These are phyloP conservation scores for Psilocybe azurescens DNA, from an alignment of 768 basidiomycete species.

Conservation along the genomic window DNA sequence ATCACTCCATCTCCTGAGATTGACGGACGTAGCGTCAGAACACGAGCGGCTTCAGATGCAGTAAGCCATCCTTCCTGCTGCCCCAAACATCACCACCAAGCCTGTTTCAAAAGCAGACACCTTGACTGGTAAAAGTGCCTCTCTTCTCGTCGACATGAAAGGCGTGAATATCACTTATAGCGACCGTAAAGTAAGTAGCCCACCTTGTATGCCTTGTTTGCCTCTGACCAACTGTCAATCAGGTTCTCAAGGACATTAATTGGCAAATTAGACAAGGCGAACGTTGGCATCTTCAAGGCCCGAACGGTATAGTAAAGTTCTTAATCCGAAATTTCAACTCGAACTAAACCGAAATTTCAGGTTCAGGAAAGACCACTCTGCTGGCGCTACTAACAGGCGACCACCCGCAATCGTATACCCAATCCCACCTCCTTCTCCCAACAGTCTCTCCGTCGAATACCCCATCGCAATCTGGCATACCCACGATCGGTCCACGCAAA, in stretches of 20 bases:
- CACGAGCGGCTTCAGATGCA: not conserved
- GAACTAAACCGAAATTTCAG: not conserved
- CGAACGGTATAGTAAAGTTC: constrained; percentile 65
- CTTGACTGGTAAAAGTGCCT: constrained; percentile 10
- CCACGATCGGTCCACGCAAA: too few relatives aligned
- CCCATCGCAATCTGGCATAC: too few relatives aligned
- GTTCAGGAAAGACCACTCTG: too few relatives aligned
- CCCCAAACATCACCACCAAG: not conserved
- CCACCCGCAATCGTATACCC: too few relatives aligned
- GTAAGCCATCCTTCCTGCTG: not conserved
- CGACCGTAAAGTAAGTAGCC: constrained; percentile 54
- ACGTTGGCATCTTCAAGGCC: constrained; percentile 88
- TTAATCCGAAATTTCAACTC: not conserved
- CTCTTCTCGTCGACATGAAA: constrained; percentile 60
- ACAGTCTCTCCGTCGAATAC: too few relatives aligned
- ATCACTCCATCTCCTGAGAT: constrained; percentile 30
- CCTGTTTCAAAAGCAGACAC: constrained; percentile 7
- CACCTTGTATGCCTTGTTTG: not conserved
- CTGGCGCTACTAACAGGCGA: too few relatives aligned
- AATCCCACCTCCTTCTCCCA: too few relatives aligned
- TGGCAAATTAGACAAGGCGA: constrained; percentile 88
- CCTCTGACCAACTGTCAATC: not conserved
- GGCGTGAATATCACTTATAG: constrained; percentile 79
- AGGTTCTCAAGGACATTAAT: constrained; percentile 79
- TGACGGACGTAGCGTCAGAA: constrained; percentile 11